Base-by-base conservation (phyloP, 163 green algal species). In the Prototheca wickerhamii region DNA sequence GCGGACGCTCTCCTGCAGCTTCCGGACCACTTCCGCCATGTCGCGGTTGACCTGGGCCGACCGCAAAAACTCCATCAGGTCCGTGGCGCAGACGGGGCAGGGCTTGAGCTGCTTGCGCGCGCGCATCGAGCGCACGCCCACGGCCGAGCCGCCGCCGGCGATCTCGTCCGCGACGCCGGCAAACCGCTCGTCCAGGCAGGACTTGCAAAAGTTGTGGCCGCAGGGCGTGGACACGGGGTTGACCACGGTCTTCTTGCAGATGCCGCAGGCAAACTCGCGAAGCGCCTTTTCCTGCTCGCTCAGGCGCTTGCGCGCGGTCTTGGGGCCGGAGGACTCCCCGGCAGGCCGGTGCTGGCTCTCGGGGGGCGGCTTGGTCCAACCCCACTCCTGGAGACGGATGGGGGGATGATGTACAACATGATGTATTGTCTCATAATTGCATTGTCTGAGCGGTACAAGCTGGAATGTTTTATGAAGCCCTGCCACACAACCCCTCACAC, bases 201-300 rank as follows among this genome's bases (percentile, higher is more conserved):
- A 50, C 66, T 88, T 89, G 88, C 90, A 96, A 84, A 95, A 96
- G 70, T 86, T 82, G 82, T 96, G 89, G 60, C 83, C 76, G 70
- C 87, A 95, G 32, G 86, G 87, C 23, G 87, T 91, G 65, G 72
- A 82, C 33, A 94, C 54, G 21, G 89, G 89, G 37, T 83, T 53
- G 7, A 30, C 60, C 21, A 88, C 35, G 17, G 87, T 69, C 3
- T 69, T 37, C 40, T 83, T 84, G 84, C 89, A 97, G 44, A 94
- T 60, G 32, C 64, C 74, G 74, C 89, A 96, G 52, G 29, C 60
- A 52, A 95, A 95, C 71, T 95, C 72, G 32, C 64, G 64, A 51
- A 87, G 61, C 28, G 76, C 73, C 25, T 67, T 63, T 63, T 87
- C 74, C 28, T 86, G 73, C 64, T 86, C 73, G 34, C 26, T 67